Conservation (phyloP, 176 grass and related monocot genomes). For the Microstegium vimineum region DNA sequence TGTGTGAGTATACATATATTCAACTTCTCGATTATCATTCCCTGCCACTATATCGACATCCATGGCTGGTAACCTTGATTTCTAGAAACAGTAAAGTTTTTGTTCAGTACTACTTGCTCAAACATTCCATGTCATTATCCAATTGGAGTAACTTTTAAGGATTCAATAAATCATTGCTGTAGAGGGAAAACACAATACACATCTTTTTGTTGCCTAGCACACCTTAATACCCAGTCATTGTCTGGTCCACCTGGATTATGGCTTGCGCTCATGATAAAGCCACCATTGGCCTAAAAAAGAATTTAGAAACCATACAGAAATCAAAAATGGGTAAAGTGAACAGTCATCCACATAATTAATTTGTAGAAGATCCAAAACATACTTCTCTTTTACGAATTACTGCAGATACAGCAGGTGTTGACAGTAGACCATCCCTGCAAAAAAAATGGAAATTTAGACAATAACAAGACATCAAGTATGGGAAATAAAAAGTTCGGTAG, state of each 20-base stretch:
- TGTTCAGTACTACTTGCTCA: background rate
- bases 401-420: constrained; percentile 86
- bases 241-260: constrained; percentile 93
- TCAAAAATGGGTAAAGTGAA: constrained; percentile 2
- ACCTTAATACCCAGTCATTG: constrained; percentile 96
- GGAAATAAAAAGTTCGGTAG: constrained; percentile 1
- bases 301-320: constrained; percentile 3
- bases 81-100: background rate
- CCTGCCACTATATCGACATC: background rate
- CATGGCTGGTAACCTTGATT: background rate
- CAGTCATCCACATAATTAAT: background rate
- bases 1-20: background rate
- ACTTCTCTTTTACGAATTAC: constrained; percentile 86
- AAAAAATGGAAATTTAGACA: background rate
- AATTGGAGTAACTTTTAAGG: background rate
- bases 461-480: background rate
- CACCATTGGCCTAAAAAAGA: constrained; percentile 71
- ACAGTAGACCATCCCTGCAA: constrained; percentile 67
- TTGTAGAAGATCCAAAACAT: constrained; percentile 7
- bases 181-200: background rate
- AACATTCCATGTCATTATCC: background rate
- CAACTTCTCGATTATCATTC: background rate
- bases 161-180: background rate
- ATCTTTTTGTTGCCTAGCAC: constrained; percentile 14
- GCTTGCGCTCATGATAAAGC: constrained; percentile 94